Conservation (phyloP, 768 basidiomycete species). For the Leccinum boreale region DNA sequence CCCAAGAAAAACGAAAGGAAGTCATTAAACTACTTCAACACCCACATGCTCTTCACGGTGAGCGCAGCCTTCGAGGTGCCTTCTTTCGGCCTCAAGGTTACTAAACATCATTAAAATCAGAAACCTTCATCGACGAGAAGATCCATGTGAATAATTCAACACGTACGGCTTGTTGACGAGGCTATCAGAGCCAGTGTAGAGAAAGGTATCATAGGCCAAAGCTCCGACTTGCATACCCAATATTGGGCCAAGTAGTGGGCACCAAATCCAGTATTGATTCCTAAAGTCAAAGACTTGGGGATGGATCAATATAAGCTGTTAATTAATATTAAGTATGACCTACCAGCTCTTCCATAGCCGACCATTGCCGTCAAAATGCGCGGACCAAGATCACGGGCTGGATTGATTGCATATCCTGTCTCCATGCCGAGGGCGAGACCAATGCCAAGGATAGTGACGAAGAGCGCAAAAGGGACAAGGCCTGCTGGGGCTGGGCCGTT, state of each 20-base stretch:
- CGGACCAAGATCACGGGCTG: conserved; percentile 71
- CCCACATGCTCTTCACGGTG: not conserved
- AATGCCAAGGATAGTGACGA: conserved; percentile 58
- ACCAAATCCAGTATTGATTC: conserved; percentile 76
- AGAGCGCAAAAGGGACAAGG: conserved; percentile 52
- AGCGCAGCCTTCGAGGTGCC: conserved; percentile 14
- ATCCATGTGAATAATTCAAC: not conserved
- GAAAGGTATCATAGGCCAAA: conserved; percentile 54
- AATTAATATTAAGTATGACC: conserved; percentile 1
- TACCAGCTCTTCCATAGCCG: conserved; percentile 55
- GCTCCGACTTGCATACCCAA: conserved; percentile 54
- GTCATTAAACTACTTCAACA: conserved; percentile 9
- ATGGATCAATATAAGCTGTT: not conserved
- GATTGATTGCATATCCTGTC: conserved; percentile 66
- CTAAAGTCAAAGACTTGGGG: conserved; percentile 24
- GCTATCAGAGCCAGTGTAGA: conserved; percentile 56
- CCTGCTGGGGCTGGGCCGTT: conserved; percentile 49
- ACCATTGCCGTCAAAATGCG: conserved; percentile 67
- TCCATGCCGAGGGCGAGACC: conserved; percentile 58
- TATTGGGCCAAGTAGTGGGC: conserved; percentile 57
- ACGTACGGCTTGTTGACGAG: conserved; percentile 51
- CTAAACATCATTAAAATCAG: conserved; percentile 5
- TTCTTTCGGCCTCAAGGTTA: conserved; percentile 9
- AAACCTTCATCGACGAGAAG: not conserved
- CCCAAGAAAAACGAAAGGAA: not conserved